Evolutionary conservation across 345 rosid genomes (phyloP).

Genomic region (Eucalyptus guilfoylei): DNA sequence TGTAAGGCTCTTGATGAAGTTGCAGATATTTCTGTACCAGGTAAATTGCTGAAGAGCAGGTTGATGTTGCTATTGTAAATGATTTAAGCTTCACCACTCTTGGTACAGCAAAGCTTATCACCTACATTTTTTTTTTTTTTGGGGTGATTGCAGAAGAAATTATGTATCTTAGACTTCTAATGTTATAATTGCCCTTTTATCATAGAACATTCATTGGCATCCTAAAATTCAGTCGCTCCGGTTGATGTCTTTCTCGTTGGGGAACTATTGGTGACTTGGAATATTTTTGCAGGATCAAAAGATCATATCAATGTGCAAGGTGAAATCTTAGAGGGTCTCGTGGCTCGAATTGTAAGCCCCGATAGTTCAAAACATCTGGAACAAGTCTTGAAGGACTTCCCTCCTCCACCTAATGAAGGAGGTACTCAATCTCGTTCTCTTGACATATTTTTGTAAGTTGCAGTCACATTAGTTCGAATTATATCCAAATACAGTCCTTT

Average conservation of each 20-base stretch:
- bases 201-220: background rate
- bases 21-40: constrained; percentile 89
- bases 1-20: constrained; percentile 87
- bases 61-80: background rate
- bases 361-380: constrained; percentile 73
- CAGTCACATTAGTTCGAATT: background rate
- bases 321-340: constrained; percentile 97
- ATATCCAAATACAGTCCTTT: background rate
- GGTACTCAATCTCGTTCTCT: constrained; percentile 24
- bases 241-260: background rate
- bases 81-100: background rate
- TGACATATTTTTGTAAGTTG: background rate
- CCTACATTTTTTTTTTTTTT: background rate
- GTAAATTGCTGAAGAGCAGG: constrained; percentile 13
- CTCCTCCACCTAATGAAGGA: constrained; percentile 52
- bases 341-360: constrained; percentile 82
- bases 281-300: constrained; percentile 46
- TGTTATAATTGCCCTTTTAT: background rate
- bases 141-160: background rate
- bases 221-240: background rate
- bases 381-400: constrained; percentile 57
- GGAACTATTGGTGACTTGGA: background rate
- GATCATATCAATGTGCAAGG: constrained; percentile 85
- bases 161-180: background rate
- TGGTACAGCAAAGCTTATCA: background rate